Conservation (phyloP, 2,329 filamentous ascomycete species). For the Fusarium lyarnte region DNA sequence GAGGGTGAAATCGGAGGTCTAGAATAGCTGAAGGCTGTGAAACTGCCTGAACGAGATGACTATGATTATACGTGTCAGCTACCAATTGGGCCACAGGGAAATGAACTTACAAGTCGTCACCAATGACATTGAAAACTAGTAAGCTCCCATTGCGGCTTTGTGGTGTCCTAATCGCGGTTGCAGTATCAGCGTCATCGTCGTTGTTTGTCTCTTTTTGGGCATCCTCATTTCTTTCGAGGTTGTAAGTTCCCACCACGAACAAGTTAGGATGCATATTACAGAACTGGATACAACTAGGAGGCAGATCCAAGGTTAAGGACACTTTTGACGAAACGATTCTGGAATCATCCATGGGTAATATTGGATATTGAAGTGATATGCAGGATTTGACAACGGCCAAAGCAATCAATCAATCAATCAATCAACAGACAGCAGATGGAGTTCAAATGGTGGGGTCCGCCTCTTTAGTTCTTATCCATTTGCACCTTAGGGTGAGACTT, state of each 20-base stretch:
- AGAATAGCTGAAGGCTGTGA: constrained; percentile 78
- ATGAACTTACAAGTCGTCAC: constrained; percentile 63
- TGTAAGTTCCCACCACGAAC: constrained; percentile 87
- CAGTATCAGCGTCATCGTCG: constrained; percentile 38
- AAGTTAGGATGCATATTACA: constrained; percentile 69
- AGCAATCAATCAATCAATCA: constrained; percentile 6
- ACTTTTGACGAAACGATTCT: constrained; percentile 53
- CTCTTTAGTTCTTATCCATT: not conserved
- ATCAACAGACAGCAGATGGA: constrained; percentile 14
- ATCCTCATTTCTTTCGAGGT: constrained; percentile 66
- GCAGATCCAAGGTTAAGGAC: constrained; percentile 68
- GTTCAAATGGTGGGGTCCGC: constrained; percentile 28
- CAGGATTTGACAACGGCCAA: constrained; percentile 3
- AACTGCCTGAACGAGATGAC: constrained; percentile 66
- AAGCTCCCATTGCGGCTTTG: constrained; percentile 80
- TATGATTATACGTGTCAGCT: constrained; percentile 44
- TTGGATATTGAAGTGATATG: not conserved
- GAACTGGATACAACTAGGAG: constrained; percentile 83
- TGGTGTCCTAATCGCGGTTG: constrained; percentile 46
- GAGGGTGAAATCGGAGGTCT: constrained; percentile 82
- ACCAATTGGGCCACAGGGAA: not conserved
- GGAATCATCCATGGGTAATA: constrained; percentile 35
- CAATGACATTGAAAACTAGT: constrained; percentile 68
- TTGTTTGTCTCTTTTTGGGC: constrained; percentile 36
- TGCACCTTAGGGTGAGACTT: not conserved